These are phyloP conservation scores for Colletotrichum sublineola DNA, from an alignment of 2,329 filamentous ascomycete genomes.

Conservation along the genomic window DNA sequence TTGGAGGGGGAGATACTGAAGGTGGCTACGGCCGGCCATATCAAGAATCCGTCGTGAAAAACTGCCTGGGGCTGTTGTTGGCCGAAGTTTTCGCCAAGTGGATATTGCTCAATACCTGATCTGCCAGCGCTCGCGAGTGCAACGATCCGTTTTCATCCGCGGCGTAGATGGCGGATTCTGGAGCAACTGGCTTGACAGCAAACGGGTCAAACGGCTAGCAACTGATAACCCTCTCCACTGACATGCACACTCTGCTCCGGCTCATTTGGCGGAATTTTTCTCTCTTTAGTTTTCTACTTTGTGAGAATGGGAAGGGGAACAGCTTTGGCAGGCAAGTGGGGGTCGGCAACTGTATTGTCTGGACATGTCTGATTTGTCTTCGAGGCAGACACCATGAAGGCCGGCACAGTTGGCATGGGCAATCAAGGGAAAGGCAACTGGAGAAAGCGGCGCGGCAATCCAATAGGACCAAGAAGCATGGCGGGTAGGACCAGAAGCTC, in stretches of 20 bases:
- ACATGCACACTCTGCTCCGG: neutral
- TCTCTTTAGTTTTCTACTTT: neutral
- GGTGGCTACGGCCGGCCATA: conserved; percentile 87
- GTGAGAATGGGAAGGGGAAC: neutral
- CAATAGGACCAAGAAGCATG: neutral
- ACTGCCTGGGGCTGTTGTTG: neutral
- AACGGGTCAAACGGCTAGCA: neutral
- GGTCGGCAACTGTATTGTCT: too few species aligned
- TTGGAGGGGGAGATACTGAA: conserved; percentile 84
- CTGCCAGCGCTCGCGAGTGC: conserved; percentile 1
- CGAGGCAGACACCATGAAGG: neutral
- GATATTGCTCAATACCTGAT: neutral
- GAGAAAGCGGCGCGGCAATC: neutral
- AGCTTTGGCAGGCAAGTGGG: too few species aligned
- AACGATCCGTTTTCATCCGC: conserved; percentile 1
- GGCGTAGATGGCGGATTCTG: neutral
- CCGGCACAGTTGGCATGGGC: neutral
- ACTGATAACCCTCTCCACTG: neutral
- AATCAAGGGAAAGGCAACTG: neutral
- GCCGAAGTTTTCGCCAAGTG: neutral
- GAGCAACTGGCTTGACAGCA: neutral
- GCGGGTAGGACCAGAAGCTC: neutral
- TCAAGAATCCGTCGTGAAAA: conserved; percentile 3
- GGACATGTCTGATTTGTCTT: too few species aligned
- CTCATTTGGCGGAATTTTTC: neutral